These are phyloP conservation scores for Acanthamoeba lenticulata DNA, from an alignment of 208 protist genomes.

Conservation along the genomic window DNA sequence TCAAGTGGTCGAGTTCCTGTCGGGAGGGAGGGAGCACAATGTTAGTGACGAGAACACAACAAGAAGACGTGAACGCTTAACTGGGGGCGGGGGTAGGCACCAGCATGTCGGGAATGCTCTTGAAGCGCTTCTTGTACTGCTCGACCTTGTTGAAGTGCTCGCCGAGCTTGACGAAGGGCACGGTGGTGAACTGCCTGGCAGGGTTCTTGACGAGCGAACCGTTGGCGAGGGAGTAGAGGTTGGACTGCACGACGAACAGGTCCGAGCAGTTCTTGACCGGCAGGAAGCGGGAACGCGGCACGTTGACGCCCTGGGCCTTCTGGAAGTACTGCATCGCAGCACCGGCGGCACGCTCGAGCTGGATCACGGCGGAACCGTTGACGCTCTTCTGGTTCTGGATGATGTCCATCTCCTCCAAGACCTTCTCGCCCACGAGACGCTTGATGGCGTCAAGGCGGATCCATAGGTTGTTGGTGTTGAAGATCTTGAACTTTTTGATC, in stretches of 20 bases:
- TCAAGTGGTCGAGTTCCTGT: conserved; percentile 85
- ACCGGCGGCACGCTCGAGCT: conserved; percentile 92
- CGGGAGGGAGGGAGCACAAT: neutral
- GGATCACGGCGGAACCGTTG: conserved; percentile 83
- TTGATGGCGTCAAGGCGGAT: conserved; percentile 93
- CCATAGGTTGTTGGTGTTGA: conserved; percentile 99
- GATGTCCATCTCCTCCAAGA: conserved; percentile 86
- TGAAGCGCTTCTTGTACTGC: conserved; percentile 66
- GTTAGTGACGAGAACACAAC: neutral
- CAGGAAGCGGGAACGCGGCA: conserved; percentile 96
- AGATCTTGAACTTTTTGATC: conserved; percentile 97
- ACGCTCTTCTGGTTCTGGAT: conserved; percentile 89
- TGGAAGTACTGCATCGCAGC: conserved; percentile 96
- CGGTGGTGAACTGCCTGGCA: conserved; percentile 68
- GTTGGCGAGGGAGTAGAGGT: conserved; percentile 92
- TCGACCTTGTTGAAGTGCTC: conserved; percentile 85
- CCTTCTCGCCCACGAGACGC: conserved; percentile 72
- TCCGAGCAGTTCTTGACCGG: conserved; percentile 98
- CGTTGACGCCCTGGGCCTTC: conserved; percentile 91
- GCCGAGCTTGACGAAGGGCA: conserved; percentile 87
- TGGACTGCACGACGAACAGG: conserved; percentile 96
- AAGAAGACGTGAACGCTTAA: neutral
- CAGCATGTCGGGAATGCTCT: conserved; percentile 78
- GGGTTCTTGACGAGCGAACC: conserved; percentile 74
- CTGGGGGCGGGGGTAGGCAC: neutral